Percentiles rank a stretch among this genome's conserved stretches.
Evolutionary conservation across 2,329 filamentous ascomycete species (phyloP).

Genomic region (Colletotrichum sp.): DNA sequence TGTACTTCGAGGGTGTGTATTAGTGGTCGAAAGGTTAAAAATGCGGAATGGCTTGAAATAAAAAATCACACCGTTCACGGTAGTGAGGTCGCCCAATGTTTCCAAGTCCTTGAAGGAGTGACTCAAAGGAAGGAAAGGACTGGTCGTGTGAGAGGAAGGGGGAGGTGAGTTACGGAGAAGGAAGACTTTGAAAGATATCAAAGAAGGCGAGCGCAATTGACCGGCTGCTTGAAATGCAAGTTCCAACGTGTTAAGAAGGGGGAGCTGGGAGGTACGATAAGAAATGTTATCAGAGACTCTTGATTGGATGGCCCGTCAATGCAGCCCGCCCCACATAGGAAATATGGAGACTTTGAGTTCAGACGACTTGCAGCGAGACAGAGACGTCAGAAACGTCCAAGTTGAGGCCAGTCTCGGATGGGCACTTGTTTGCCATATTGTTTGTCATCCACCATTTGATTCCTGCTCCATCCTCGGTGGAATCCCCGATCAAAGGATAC

Average conservation of each 20-base stretch:
- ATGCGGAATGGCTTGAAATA: background rate
- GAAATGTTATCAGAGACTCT: background rate
- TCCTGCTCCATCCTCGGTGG: background rate
- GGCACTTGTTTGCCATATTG: background rate
- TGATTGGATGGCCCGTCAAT: background rate
- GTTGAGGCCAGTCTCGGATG: background rate
- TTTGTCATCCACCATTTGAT: background rate
- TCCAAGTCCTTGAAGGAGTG: background rate
- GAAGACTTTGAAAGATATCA: background rate
- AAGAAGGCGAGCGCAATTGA: constrained; percentile 6
- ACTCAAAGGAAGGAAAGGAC: background rate
- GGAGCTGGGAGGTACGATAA: constrained; percentile 20
- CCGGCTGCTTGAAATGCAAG: constrained; percentile 15
- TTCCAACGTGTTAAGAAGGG: constrained; percentile 25
- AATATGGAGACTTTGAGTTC: constrained; percentile 3
- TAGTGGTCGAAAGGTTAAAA: background rate
- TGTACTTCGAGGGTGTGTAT: background rate
- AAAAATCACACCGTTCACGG: background rate
- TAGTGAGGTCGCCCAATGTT: background rate
- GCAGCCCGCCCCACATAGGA: background rate
- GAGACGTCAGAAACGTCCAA: background rate
- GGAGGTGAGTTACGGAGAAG: background rate
- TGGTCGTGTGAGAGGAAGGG: background rate
- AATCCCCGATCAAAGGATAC: fast-evolving
- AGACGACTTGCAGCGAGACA: background rate